Percentiles rank a stretch among this genome's conserved stretches.
Evolutionary conservation across 371 early-diverging fungal species (phyloP).

Genomic region (Haplosporangium sp.): DNA sequence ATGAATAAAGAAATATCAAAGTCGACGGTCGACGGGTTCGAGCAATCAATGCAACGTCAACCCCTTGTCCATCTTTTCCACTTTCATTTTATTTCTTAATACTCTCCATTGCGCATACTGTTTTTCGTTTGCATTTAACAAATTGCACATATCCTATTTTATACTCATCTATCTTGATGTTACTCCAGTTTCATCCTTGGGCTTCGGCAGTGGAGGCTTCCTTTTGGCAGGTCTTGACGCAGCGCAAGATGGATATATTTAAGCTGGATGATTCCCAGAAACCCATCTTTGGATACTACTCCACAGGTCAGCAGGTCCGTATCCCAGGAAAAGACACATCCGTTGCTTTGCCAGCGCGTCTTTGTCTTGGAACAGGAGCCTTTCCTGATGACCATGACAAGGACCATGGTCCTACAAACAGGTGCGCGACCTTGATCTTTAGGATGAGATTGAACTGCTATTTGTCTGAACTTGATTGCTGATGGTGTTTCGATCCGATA

Average conservation of each 20-base stretch:
- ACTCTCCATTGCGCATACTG: neutral
- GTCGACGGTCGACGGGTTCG: too few relatives aligned
- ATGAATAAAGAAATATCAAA: too few relatives aligned
- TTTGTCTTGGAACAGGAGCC: conserved; percentile 58
- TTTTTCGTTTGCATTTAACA: too few relatives aligned
- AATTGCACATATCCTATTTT: neutral
- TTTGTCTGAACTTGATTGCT: neutral
- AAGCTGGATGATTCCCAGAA: conserved; percentile 75
- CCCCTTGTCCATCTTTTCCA: neutral
- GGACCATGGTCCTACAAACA: conserved; percentile 14
- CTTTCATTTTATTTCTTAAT: neutral
- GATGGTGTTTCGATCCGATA: neutral
- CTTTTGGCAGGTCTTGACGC: conserved; percentile 88
- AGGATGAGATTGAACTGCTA: neutral
- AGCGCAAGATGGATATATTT: conserved; percentile 85
- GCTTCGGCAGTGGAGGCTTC: conserved; percentile 87
- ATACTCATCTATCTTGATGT: conserved; percentile 8
- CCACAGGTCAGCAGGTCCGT: conserved; percentile 59
- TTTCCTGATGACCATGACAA: conserved; percentile 23
- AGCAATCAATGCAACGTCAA: too few relatives aligned
- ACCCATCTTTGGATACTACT: conserved; percentile 73
- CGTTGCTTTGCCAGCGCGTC: conserved; percentile 54
- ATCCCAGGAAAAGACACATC: conserved; percentile 39
- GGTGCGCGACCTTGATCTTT: conserved; percentile 7
- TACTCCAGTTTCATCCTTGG: conserved; percentile 88